Base-by-base conservation (phyloP, 129 eudicot species). In the Pittosporum tobira region DNA sequence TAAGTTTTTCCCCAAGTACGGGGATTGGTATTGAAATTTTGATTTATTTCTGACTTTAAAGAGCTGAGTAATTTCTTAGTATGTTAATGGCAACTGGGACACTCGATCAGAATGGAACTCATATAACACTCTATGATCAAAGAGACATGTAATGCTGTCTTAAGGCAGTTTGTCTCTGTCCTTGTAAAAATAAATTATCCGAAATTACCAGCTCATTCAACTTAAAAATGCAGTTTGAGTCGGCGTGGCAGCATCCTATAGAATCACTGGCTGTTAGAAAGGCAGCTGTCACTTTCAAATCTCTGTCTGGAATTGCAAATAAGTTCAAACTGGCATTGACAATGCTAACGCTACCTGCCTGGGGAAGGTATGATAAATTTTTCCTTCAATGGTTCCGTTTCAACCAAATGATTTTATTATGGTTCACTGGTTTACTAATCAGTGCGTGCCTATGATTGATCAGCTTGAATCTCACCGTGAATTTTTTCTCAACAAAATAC, bases 221-320 rank as follows among this genome's bases (percentile, higher is more conserved):
- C 10, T 18, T 29, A 0, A 27, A 18, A 14, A 57, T 74, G 81
- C 88, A 88, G 97, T 89, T 89, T 68, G 97, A 89, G 71, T 85
- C 95, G 97, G 95, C 97, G 34, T 85, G 97, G 97, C 97, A 89
- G 68, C 97, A 89, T 76, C 97, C 97, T 6, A 72, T 51, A 70
- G 84, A 85, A 71, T 89, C 97, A 20, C 63, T 82, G 11, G 97
- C 88, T 0, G 93, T 85, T 1, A 79, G 95, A 70, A 36, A 78
- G 15, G 86, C 78, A 28, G 95, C 97, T 6, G 77, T 79, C 16
- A 68, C 62, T 49, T 85, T 89, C 46, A 89, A 85, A 75, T 79
- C 95, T 2, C 76, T 79, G 19, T 61, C 77, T 5, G 95, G 95
- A 29, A 76, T 89, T 63, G 82, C 95, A 19, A 85, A 85, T 62